Evolutionary conservation across 805 yeast genomes (phyloP).

Genomic region (Candida jianshihensis): DNA sequence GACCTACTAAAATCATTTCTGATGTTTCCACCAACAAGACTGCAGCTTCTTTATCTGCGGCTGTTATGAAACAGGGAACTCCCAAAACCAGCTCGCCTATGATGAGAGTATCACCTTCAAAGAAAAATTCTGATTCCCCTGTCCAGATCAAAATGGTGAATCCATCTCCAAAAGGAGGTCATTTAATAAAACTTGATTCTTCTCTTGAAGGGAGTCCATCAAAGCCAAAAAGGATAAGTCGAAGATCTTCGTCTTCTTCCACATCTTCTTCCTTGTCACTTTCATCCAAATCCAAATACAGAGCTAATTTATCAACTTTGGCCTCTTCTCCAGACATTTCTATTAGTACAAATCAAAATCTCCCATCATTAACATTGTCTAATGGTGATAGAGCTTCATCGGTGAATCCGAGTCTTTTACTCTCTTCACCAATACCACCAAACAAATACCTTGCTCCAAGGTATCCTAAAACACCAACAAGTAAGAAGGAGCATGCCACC

Average conservation of each 20-base stretch:
- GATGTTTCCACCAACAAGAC: slow-evolving; percentile 2
- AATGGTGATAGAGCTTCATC: slow-evolving; percentile 4
- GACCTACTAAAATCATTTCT: slow-evolving; percentile 18
- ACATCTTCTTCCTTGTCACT: not conserved
- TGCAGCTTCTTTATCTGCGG: slow-evolving; percentile 22
- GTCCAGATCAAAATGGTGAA: slow-evolving; percentile 7
- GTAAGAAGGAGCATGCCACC: not conserved
- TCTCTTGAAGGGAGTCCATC: not conserved
- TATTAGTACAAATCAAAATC: slow-evolving; percentile 15
- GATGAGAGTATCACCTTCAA: slow-evolving; percentile 22
- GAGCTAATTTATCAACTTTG: slow-evolving; percentile 3
- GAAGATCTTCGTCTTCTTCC: not conserved
- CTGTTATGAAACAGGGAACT: slow-evolving; percentile 22
- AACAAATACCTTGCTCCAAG: slow-evolving; percentile 3
- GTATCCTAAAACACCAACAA: not conserved
- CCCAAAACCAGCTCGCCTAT: slow-evolving; percentile 22
- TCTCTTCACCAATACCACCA: slow-evolving; percentile 22
- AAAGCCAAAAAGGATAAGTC: not conserved
- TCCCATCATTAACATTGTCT: slow-evolving; percentile 11
- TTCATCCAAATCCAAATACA: not conserved
- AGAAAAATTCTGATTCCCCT: slow-evolving; percentile 10
- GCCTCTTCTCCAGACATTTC: slow-evolving; percentile 9
- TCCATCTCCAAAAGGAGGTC: slow-evolving; percentile 24
- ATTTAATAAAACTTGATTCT: slow-evolving; percentile 14
- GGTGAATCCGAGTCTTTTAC: slow-evolving; percentile 20